Base-by-base conservation (phyloP, 1,284 basidiomycete species). In the Ceratobasidium sp. region DNA sequence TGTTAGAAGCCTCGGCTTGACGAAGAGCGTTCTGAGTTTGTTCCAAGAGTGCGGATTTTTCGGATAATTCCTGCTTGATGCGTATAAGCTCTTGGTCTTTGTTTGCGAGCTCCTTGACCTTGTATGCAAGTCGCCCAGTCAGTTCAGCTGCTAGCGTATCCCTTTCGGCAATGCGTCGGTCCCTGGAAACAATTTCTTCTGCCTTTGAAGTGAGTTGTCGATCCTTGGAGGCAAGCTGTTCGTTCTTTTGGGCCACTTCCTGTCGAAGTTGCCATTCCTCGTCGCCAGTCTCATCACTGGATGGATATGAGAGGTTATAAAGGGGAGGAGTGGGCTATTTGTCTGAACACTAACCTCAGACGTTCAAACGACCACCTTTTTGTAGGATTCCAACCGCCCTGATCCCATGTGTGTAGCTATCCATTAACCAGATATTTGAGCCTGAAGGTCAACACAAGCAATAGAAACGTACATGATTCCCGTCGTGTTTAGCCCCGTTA, bases 301-400 rank as follows among this genome's bases (percentile, higher is more conserved):
- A 18, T n/a, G 32, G 18, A 21, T 2, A n/a, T 11, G 13, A 28
- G 26, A 13, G 6, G 9, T 21, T 18, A 11, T 13, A 6, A 30
- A 18, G 23, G 23, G 11, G 2, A 5, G 14, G 8, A 2, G 3
- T 32, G 8, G 11, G 43, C 16, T n/a, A 44, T 21, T n/a, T 2
- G 35, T 2, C 23, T 28, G 28, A 18, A 26, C 49, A 28, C 67
- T 26, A 16, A 70, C 67, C 32, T 57, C 23, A 70, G 18, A 14
- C 41, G 54, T 26, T 70, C 67, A 23, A 70, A 59, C 13, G 26
- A 7, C 67, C 67, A 70, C 38, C 54, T 21, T 44, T 50, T 54
- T 23, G 54, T n/a, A 5, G 21, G 14, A 38, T 14, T 41, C 35
- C 13, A 16, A 21, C 32, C 21, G 8, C 30, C 30, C 18, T 43